Conservation (phyloP, 805 yeast genomes). For the Metschnikowia noctiluminum region DNA sequence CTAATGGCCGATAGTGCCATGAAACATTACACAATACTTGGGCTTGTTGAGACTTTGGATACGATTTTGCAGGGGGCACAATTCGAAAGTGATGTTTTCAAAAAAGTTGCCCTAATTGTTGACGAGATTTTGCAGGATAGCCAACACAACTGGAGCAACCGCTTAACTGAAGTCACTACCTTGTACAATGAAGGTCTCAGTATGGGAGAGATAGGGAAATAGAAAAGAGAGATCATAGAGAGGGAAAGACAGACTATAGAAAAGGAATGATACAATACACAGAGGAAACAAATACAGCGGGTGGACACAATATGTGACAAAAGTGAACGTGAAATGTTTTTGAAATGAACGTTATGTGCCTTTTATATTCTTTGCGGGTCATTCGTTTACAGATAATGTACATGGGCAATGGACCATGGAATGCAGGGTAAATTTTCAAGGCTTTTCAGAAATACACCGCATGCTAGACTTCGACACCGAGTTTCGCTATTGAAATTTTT, state of each 20-base stretch:
- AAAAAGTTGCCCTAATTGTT: slow-evolving; percentile 7
- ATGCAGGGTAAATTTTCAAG: too few relatives aligned
- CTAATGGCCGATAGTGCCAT: slow-evolving; percentile 11
- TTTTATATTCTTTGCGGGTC: too few relatives aligned
- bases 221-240: not conserved
- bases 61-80: slow-evolving; percentile 1
- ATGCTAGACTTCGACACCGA: too few relatives aligned
- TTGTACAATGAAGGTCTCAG: not conserved
- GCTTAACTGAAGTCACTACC: slow-evolving; percentile 6
- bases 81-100: not conserved
- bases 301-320: too few relatives aligned
- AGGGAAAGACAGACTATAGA: not conserved
- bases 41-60: slow-evolving; percentile 13
- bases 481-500: too few relatives aligned
- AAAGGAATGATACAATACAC: too few relatives aligned
- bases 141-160: slow-evolving; percentile 14
- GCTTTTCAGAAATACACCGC: too few relatives aligned
- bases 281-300: too few relatives aligned
- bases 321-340: too few relatives aligned
- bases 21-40: slow-evolving; percentile 16
- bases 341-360: too few relatives aligned
- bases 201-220: not conserved
- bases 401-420: too few relatives aligned
- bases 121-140: slow-evolving; percentile 11
- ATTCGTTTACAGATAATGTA: too few relatives aligned